A percentile compares a stretch with the other conserved stretches of the same genome.
These are phyloP conservation scores for Ceratobasidium sp. DNA, from an alignment of 1,284 basidiomycete genomes.

Conservation along the genomic window DNA sequence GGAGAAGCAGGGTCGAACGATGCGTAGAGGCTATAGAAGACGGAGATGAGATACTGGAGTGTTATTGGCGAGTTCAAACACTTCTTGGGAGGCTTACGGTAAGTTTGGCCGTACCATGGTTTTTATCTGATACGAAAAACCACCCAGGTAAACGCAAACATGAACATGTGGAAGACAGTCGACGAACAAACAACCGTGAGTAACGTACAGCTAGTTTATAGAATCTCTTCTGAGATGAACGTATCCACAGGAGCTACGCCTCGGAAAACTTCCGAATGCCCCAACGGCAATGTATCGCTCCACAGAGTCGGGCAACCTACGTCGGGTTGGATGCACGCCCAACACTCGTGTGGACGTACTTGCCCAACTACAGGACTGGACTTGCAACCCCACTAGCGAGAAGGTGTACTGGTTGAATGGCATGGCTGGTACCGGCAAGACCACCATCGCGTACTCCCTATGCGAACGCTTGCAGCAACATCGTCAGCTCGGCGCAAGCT, in stretches of 20 bases:
- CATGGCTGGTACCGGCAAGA: neutral
- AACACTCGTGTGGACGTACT: constrained; percentile 5
- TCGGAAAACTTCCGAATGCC: neutral
- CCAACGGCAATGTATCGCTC: neutral
- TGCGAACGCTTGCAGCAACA: neutral
- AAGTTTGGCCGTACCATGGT: neutral
- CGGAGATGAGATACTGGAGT: neutral
- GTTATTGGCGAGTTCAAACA: neutral
- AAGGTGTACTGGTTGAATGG: no score
- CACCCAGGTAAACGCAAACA: no score
- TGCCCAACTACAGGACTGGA: neutral
- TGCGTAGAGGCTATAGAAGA: neutral
- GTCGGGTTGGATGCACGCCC: constrained; percentile 1
- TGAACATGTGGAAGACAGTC: neutral
- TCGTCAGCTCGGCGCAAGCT: constrained; percentile 11
- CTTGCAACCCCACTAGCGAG: no score
- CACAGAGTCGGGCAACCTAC: neutral
- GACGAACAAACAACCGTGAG: constrained; percentile 1
- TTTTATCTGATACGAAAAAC: neutral
- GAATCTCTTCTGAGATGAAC: neutral
- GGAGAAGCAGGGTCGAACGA: neutral
- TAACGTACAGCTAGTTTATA: neutral
- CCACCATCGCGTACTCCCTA: constrained; percentile 7
- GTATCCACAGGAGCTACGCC: neutral
- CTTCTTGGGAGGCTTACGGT: neutral